Evolutionary conservation across 2,329 filamentous ascomycete species (phyloP).

Genomic region (Fusarium sp.): DNA sequence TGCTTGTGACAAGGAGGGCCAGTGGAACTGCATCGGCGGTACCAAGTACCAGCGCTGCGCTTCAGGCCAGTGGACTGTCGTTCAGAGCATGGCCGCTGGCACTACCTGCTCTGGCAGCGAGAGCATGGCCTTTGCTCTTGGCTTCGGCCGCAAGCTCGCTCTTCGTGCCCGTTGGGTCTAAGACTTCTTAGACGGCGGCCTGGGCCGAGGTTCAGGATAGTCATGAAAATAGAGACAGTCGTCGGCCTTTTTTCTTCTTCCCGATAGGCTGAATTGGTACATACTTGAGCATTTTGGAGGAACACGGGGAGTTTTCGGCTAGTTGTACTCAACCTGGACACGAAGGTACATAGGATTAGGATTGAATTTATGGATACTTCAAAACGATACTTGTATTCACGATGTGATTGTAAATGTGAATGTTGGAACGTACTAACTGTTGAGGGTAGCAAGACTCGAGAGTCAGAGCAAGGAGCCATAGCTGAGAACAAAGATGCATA

Average conservation of each 20-base stretch:
- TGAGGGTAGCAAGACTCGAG: neutral
- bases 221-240: slow-evolving; percentile 10
- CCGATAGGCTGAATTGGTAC: slow-evolving; percentile 8
- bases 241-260: neutral
- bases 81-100: slow-evolving; percentile 67
- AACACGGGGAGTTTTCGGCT: slow-evolving; percentile 32
- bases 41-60: slow-evolving; percentile 74
- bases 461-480: too few relatives aligned
- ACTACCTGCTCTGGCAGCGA: slow-evolving; percentile 63
- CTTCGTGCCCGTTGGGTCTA: slow-evolving; percentile 32
- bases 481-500: neutral
- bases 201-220: slow-evolving; percentile 13
- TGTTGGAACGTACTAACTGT: neutral
- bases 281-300: slow-evolving; percentile 23
- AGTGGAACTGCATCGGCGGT: slow-evolving; percentile 72
- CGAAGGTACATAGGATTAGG: slow-evolving; percentile 25
- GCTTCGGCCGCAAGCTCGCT: slow-evolving; percentile 39
- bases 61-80: slow-evolving; percentile 68
- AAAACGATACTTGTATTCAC: slow-evolving; percentile 17
- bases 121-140: slow-evolving; percentile 44
- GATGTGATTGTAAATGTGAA: slow-evolving; percentile 12
- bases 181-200: slow-evolving; percentile 15
- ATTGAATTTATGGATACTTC: slow-evolving; percentile 34
- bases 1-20: slow-evolving; percentile 68
- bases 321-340: slow-evolving; percentile 29